A percentile compares a stretch with the other conserved stretches of the same genome.
Conservation (phyloP, 1,139 yeast species). For the Nakaseomyces kungkrabaensis region DNA sequence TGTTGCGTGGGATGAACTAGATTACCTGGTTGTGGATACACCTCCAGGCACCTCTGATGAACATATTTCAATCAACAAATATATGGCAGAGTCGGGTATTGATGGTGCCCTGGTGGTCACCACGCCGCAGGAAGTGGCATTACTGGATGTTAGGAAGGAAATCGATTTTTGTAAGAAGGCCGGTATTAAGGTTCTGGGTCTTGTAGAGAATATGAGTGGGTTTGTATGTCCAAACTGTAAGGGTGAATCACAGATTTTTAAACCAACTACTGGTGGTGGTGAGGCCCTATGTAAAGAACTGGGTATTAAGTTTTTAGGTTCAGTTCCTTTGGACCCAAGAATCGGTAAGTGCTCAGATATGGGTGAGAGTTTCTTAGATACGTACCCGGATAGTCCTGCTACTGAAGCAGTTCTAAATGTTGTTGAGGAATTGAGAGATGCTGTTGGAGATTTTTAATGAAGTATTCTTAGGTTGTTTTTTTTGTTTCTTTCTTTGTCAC, state of each 20-base stretch:
- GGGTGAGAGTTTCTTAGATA: slow-evolving; percentile 80
- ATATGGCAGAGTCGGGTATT: slow-evolving; percentile 79
- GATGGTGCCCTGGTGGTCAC: slow-evolving; percentile 95
- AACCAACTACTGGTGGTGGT: slow-evolving; percentile 97
- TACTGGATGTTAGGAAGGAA: slow-evolving; percentile 90
- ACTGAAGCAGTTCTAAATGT: slow-evolving; percentile 78
- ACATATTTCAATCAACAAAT: slow-evolving; percentile 81
- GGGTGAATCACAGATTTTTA: slow-evolving; percentile 83
- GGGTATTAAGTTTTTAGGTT: slow-evolving; percentile 69
- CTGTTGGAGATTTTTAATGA: slow-evolving; percentile 24
- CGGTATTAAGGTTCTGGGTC: slow-evolving; percentile 70
- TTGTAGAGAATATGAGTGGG: slow-evolving; percentile 97
- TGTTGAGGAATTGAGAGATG: slow-evolving; percentile 44
- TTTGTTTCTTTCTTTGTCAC: neutral
- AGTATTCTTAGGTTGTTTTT: neutral
- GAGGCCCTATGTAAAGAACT: slow-evolving; percentile 69
- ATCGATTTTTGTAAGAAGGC: slow-evolving; percentile 92
- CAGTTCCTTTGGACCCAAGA: slow-evolving; percentile 92
- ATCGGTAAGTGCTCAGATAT: slow-evolving; percentile 81
- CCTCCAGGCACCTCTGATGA: slow-evolving; percentile 99
- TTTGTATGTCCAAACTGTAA: slow-evolving; percentile 94
- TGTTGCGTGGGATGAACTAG: slow-evolving; percentile 81
- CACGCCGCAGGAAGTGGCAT: slow-evolving; percentile 95
- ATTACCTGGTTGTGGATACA: slow-evolving; percentile 85
- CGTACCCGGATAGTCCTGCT: slow-evolving; percentile 88